Percentiles rank a stretch among this genome's conserved stretches.
Evolutionary conservation across 345 rosid species (phyloP).

Genomic region (Eucalyptus shirleyi): DNA sequence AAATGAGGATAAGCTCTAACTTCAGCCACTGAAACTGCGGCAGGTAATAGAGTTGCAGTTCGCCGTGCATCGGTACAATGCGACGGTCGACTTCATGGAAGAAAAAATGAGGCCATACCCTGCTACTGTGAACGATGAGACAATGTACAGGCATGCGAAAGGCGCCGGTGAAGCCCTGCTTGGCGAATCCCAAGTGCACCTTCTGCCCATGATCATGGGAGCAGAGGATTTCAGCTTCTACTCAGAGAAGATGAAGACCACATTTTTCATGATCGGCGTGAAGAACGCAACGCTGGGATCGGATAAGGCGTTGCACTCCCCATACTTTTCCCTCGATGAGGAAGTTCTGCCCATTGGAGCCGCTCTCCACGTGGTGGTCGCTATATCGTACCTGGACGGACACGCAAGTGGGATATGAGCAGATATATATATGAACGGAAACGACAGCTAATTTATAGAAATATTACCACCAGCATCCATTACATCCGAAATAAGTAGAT

Average conservation of each 20-base stretch:
- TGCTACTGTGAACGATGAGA: conserved; percentile 28
- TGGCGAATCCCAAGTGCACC: conserved; percentile 22
- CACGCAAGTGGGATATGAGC: background rate
- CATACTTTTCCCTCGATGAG: background rate
- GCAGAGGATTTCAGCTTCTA: conserved; percentile 65
- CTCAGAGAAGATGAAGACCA: conserved; percentile 27
- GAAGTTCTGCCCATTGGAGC: background rate
- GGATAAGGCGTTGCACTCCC: background rate
- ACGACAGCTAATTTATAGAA: too few relatives aligned
- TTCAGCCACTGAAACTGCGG: background rate
- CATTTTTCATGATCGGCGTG: conserved; percentile 15
- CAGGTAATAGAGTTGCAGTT: conserved; percentile 36
- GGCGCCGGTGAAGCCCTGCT: conserved; percentile 20
- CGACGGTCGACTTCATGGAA: conserved; percentile 31
- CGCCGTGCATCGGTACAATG: conserved; percentile 31
- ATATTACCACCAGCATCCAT: too few relatives aligned
- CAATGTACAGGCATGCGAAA: conserved; percentile 27
- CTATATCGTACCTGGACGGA: background rate
- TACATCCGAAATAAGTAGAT: too few relatives aligned
- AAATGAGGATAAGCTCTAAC: background rate
- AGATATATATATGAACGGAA: too few relatives aligned
- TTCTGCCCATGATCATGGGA: conserved; percentile 18
- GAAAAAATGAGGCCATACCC: conserved; percentile 31
- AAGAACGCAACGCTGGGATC: background rate
- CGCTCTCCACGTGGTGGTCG: background rate